Evolutionary conservation across 306 rosid species (phyloP).

Genomic region (Castanea sativa): DNA sequence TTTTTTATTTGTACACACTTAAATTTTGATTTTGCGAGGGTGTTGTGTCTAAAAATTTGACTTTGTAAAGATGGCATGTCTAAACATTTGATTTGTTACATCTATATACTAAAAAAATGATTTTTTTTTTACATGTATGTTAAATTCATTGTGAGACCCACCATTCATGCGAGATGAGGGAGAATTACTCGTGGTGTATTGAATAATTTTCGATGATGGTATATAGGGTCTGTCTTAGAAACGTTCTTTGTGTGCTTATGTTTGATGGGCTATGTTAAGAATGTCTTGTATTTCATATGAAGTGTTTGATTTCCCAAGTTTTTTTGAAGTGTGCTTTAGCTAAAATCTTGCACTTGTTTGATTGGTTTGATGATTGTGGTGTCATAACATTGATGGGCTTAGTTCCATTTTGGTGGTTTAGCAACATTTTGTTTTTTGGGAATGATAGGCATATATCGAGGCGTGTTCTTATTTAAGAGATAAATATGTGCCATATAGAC

Average conservation of each 20-base stretch:
- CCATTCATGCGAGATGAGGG: too few relatives aligned
- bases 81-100: background rate
- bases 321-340: background rate
- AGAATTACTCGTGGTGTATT: too few relatives aligned
- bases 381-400: background rate
- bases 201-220: too few relatives aligned
- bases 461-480: background rate
- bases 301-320: background rate
- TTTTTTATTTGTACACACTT: background rate
- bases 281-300: background rate
- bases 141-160: too few relatives aligned
- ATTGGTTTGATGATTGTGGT: background rate
- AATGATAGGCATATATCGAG: background rate
- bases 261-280: background rate
- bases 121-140: too few relatives aligned
- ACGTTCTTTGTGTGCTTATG: background rate
- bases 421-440: background rate
- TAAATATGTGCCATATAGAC: background rate
- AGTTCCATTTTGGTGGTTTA: background rate
- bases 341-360: background rate
- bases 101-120: too few relatives aligned
- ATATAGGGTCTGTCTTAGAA: too few relatives aligned
- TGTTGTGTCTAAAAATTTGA: too few relatives aligned
- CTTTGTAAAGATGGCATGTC: too few relatives aligned
- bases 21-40: background rate